Conservation (phyloP, 345 rosid species). For the Acer campestre region DNA sequence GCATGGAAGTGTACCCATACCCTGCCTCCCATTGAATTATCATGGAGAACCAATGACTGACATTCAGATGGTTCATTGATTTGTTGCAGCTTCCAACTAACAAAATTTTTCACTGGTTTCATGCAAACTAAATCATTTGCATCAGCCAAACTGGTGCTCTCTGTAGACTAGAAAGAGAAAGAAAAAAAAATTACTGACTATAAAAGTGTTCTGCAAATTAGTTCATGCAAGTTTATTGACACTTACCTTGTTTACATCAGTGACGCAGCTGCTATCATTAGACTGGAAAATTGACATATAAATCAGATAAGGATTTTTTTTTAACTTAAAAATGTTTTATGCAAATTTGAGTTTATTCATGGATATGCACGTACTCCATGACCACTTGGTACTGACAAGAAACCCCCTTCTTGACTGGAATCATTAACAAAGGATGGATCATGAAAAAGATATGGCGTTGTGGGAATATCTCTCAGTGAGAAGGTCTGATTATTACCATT, state of each 20-base stretch:
- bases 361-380: background rate
- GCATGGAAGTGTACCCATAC: slow-evolving; percentile 17
- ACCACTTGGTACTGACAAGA: background rate
- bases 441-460: slow-evolving; percentile 33
- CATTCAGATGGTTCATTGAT: slow-evolving; percentile 38
- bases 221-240: background rate
- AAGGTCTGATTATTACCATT: slow-evolving; percentile 18
- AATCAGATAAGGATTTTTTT: slow-evolving; percentile 6
- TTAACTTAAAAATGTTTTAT: background rate
- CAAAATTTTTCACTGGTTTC: background rate
- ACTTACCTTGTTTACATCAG: slow-evolving; percentile 8
- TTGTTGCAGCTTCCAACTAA: slow-evolving; percentile 22
- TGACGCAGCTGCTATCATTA: slow-evolving; percentile 17
- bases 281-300: slow-evolving; percentile 11
- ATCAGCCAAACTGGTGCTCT: slow-evolving; percentile 2
- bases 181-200: background rate
- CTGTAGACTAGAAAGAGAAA: background rate
- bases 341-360: background rate
- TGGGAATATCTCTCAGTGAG: slow-evolving; percentile 37
- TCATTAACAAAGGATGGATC: slow-evolving; percentile 18
- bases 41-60: slow-evolving; percentile 35
- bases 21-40: slow-evolving; percentile 23
- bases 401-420: slow-evolving; percentile 17
- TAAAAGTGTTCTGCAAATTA: background rate
- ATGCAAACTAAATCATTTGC: background rate